Base-by-base conservation (phyloP, 257 asterid species). In the Gynochthodes officinalis region DNA sequence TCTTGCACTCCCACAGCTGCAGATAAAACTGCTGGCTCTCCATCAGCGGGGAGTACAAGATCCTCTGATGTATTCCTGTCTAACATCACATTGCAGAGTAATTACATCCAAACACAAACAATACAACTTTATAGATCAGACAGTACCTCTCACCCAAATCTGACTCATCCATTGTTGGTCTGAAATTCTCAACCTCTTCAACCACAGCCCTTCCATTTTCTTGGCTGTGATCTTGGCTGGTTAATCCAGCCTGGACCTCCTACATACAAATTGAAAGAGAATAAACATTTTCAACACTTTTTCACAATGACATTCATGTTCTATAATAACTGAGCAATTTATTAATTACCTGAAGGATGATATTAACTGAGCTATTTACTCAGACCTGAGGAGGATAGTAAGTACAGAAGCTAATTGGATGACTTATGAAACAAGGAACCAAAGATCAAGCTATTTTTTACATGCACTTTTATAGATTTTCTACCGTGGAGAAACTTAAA, bases 11-110 rank as follows among this genome's bases (percentile, higher is more conserved):
- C 82, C 35, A 77, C 53, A 76, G 89, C 74, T 52, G 80, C 70
- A 58, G 91, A 78, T 55, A 77, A 75, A 76, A 77, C 75, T 73
- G 83, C 89, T 76, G 76, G 77, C 75, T 84, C 90, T 19, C 75
- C 79, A 70, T 75, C 83, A 75, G 76, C 77, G 32, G 77, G 66
- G 60, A 68, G 77, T 50, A 77, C 76, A 74, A 86, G 74, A 70
- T 80, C 93, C 61, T 89, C 97, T 39, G 71, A 61, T 50, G 76
- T 27, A 64, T 79, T 84, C 82, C 99, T 94, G 90, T 58, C 77
- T 78, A 74, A 78, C 72, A 83, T 62, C 79, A 73, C 66, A 80
- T 64, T 66, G 76, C 50, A 50, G 16, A 32, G 27, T 37, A 19
- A 64, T 63, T 35, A 62, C 32, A 33, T 28, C 73, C 49, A 55